A percentile compares a stretch with the other conserved stretches of the same genome.
phyloP scores from a whole-genome alignment of 73 alveolate genomes.

The Paramecium sonneborni region DNA sequence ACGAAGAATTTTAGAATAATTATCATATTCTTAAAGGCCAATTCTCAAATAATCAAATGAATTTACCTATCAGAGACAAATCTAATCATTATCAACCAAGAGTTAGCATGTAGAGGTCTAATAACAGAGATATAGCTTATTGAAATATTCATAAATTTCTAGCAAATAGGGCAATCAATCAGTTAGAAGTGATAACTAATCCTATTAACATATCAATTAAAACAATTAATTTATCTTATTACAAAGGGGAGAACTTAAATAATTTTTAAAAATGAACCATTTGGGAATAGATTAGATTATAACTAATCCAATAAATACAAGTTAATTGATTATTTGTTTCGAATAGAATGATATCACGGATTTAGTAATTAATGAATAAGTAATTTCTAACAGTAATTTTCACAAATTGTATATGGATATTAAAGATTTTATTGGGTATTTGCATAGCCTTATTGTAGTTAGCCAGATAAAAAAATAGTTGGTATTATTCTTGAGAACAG shows the following conservation, averaged over 20 bases:
- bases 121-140: neutral
- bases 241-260: neutral
- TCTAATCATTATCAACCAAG: neutral
- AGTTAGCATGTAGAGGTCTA: neutral
- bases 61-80: neutral
- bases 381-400: neutral
- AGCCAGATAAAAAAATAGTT: neutral
- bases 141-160: neutral
- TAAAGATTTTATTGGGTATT: neutral
- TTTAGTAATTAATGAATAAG: neutral
- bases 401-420: neutral
- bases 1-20: neutral
- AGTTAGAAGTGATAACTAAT: neutral
- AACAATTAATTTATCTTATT: neutral
- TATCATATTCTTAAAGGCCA: constrained; percentile 2
- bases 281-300: neutral
- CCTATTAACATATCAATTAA: neutral
- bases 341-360: neutral
- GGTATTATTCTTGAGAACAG: neutral
- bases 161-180: neutral
- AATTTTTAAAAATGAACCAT: neutral
- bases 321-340: neutral
- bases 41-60: neutral
- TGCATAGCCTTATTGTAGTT: neutral
- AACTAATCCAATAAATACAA: neutral